These are phyloP conservation scores for Cryomyces minteri DNA, from an alignment of 495 filamentous ascomycete species.

Conservation along the genomic window DNA sequence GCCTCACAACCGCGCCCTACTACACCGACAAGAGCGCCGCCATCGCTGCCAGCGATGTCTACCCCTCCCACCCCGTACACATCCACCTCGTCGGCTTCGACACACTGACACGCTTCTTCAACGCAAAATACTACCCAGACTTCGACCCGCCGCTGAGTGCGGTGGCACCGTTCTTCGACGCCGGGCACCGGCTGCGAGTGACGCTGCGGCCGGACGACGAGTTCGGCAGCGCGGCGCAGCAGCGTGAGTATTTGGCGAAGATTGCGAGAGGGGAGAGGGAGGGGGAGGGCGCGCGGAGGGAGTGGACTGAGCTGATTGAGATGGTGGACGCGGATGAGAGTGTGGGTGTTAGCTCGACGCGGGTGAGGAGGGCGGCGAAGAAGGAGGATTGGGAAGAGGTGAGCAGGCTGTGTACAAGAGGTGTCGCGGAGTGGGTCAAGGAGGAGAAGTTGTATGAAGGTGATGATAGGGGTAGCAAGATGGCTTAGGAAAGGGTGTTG, in stretches of 20 bases:
- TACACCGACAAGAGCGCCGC: conserved; percentile 70
- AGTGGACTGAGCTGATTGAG: conserved; percentile 55
- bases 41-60: conserved; percentile 30
- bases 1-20: conserved; percentile 61
- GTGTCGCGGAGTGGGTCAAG: conserved; percentile 38
- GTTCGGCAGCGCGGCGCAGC: conserved; percentile 19
- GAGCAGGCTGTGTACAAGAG: conserved; percentile 39
- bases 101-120: conserved; percentile 67
- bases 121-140: conserved; percentile 64
- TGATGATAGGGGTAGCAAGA: conserved; percentile 14
- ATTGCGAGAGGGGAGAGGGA: conserved; percentile 26
- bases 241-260: conserved; percentile 16
- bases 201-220: conserved; percentile 43
- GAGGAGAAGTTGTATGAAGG: conserved; percentile 30
- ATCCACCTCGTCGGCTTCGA: conserved; percentile 77
- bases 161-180: conserved; percentile 48
- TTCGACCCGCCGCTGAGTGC: conserved; percentile 30
- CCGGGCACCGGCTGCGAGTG: conserved; percentile 48
- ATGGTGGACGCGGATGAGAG: conserved; percentile 41
- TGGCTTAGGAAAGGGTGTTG: conserved; percentile 4
- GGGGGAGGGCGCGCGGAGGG: conserved; percentile 34
- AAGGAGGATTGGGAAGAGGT: conserved; percentile 35
- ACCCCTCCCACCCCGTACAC: conserved; percentile 39
- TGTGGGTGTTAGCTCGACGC: conserved; percentile 31
- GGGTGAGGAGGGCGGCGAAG: conserved; percentile 44